Conservation (phyloP, 2,329 filamentous ascomycete genomes). For the Fusarium illudens region DNA sequence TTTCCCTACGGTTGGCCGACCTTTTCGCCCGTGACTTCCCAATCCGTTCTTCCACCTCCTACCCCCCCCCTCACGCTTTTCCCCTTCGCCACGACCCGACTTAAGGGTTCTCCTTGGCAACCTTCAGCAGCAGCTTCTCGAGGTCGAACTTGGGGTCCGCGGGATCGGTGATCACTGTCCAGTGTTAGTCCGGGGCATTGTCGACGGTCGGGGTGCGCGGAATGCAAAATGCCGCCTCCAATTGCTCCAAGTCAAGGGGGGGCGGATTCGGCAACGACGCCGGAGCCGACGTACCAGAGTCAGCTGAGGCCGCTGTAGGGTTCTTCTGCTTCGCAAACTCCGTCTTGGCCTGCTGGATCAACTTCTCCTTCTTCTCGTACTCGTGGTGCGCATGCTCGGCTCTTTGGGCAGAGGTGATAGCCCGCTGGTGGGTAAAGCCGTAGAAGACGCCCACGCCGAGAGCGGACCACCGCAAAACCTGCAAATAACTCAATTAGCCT, state of each 20-base stretch:
- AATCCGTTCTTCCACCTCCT: slow-evolving; percentile 42
- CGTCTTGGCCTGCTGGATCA: slow-evolving; percentile 93
- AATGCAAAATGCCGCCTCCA: slow-evolving; percentile 16
- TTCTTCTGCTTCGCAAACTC: slow-evolving; percentile 84
- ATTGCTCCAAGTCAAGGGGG: slow-evolving; percentile 12
- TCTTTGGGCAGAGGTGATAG: slow-evolving; percentile 77
- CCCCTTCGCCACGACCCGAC: slow-evolving; percentile 25
- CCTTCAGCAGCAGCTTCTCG: slow-evolving; percentile 79
- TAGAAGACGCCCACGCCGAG: slow-evolving; percentile 93
- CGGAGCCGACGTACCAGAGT: slow-evolving; percentile 44
- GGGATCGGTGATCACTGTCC: slow-evolving; percentile 64
- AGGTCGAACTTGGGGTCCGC: slow-evolving; percentile 92
- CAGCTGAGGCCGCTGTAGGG: slow-evolving; percentile 49
- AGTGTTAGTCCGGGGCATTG: slow-evolving; percentile 33
- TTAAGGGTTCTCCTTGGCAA: slow-evolving; percentile 64
- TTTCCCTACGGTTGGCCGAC: slow-evolving; percentile 36
- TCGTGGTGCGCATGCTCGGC: slow-evolving; percentile 77
- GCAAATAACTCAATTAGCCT: slow-evolving; percentile 46
- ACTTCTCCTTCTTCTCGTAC: slow-evolving; percentile 87
- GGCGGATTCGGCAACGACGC: slow-evolving; percentile 1
- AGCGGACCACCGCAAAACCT: slow-evolving; percentile 98
- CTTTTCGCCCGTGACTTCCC: slow-evolving; percentile 37
- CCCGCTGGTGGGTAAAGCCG: slow-evolving; percentile 91
- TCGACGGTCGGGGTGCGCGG: not conserved
- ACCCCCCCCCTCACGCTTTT: slow-evolving; percentile 27